A percentile compares a stretch with the other conserved stretches of the same genome.
These are phyloP conservation scores for Saccharomycopsis fodiens DNA, from an alignment of 805 yeast species.

Conservation along the genomic window DNA sequence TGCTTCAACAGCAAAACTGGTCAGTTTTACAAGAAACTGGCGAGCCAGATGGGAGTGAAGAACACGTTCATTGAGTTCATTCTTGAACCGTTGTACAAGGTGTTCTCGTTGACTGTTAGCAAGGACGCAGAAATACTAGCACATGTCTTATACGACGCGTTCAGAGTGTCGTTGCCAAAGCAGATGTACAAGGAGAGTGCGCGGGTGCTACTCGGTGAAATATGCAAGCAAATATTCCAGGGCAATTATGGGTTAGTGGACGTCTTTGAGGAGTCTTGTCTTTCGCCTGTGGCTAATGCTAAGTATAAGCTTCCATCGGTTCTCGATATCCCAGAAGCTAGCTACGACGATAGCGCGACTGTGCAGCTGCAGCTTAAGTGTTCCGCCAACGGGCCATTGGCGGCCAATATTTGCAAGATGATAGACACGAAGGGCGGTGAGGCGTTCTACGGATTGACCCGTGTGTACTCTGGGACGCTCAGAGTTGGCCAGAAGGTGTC, in stretches of 20 bases:
- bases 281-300: slow-evolving; percentile 34
- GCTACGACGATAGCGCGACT: not conserved
- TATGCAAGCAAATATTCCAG: slow-evolving; percentile 49
- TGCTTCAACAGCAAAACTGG: slow-evolving; percentile 39
- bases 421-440: slow-evolving; percentile 47
- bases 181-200: slow-evolving; percentile 45
- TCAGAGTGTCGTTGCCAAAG: slow-evolving; percentile 38
- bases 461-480: slow-evolving; percentile 57
- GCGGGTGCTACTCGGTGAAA: slow-evolving; percentile 45
- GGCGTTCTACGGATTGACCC: slow-evolving; percentile 47
- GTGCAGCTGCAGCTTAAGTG: slow-evolving; percentile 20
- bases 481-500: slow-evolving; percentile 38
- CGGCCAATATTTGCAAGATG: slow-evolving; percentile 53
- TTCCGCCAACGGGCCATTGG: slow-evolving; percentile 34
- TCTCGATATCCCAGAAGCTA: slow-evolving; percentile 1
- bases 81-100: slow-evolving; percentile 73
- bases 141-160: slow-evolving; percentile 38
- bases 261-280: slow-evolving; percentile 26
- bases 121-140: slow-evolving; percentile 39
- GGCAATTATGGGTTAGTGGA: slow-evolving; percentile 46
- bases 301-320: slow-evolving; percentile 21
- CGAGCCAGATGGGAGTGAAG: slow-evolving; percentile 24
- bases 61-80: slow-evolving; percentile 56
- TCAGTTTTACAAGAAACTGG: slow-evolving; percentile 33
- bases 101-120: slow-evolving; percentile 53